Evolutionary conservation across 805 yeast species (phyloP).

Genomic region (Hanseniaspora meyeri): DNA sequence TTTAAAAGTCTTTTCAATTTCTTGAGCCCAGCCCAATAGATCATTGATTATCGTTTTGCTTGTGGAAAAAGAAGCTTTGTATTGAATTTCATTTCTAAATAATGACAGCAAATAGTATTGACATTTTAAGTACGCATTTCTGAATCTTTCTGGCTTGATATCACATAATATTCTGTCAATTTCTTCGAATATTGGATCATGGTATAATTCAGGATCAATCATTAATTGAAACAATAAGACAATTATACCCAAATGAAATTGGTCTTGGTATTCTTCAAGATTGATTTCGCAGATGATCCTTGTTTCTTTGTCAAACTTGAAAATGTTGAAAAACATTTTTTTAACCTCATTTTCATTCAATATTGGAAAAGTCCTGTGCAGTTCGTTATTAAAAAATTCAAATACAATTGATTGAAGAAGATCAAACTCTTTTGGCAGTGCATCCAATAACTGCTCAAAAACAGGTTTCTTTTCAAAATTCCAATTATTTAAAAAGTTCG

Average conservation of each 20-base stretch:
- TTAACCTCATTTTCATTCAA: not conserved
- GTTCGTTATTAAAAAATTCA: not conserved
- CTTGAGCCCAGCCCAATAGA: constrained; percentile 3
- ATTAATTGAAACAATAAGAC: not conserved
- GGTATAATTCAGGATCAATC: constrained; percentile 9
- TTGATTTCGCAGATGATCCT: not conserved
- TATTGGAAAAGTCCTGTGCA: not conserved
- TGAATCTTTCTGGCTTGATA: not conserved
- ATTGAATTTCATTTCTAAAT: constrained; percentile 8
- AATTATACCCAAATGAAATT: constrained; percentile 8
- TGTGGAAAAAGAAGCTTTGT: not conserved
- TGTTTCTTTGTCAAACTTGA: not conserved
- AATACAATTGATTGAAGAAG: not conserved
- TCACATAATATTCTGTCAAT: not conserved
- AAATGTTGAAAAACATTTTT: not conserved
- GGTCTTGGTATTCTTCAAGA: constrained; percentile 3
- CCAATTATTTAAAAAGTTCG: not conserved
- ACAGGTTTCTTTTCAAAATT: not conserved
- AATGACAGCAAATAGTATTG: not conserved
- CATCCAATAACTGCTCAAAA: not conserved
- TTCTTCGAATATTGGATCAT: constrained; percentile 1
- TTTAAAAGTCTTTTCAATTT: not conserved
- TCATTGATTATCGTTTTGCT: not conserved
- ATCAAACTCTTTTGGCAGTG: not conserved
- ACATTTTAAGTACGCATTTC: not conserved